Conservation (phyloP, 116 monocot species). For the Phalaenopsis hybrid region DNA sequence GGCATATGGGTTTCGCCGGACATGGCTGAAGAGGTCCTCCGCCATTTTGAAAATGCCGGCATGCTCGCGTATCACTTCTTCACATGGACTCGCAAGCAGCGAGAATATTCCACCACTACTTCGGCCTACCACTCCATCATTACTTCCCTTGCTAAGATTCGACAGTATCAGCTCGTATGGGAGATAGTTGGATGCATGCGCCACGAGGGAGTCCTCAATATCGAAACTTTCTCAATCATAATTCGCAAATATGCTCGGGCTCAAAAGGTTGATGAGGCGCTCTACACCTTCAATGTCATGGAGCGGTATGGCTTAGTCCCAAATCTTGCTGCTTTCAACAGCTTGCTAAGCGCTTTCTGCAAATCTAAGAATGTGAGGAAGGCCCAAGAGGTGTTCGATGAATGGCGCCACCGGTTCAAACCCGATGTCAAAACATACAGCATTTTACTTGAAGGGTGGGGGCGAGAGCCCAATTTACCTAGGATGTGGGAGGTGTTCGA, state of each 20-base stretch:
- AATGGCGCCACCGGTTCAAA: constrained; percentile 48
- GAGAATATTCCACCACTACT: constrained; percentile 47
- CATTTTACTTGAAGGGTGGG: constrained; percentile 95
- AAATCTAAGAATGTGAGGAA: constrained; percentile 92
- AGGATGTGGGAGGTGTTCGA: constrained; percentile 63
- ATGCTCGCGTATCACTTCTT: constrained; percentile 90
- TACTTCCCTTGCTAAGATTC: constrained; percentile 75
- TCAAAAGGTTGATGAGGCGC: constrained; percentile 68
- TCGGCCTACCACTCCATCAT: constrained; percentile 69
- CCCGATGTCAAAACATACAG: constrained; percentile 84
- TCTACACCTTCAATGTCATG: constrained; percentile 90
- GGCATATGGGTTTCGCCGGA: constrained; percentile 45
- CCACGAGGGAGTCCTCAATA: constrained; percentile 40
- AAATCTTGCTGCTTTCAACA: constrained; percentile 65
- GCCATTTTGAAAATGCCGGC: constrained; percentile 72
- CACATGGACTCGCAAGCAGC: constrained; percentile 60
- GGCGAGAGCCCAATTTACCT: constrained; percentile 70
- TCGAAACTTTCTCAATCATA: constrained; percentile 84
- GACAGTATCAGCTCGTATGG: constrained; percentile 92
- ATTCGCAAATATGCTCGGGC: constrained; percentile 84
- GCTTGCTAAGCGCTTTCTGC: constrained; percentile 72
- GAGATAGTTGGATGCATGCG: constrained; percentile 71
- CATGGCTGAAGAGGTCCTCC: constrained; percentile 47
- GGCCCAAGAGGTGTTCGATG: constrained; percentile 81
- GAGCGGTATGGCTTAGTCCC: constrained; percentile 64